Evolutionary conservation across 2,329 filamentous ascomycete species (phyloP), one percentile per base, ranked within the genome.

Genomic region (Geosmithia flava): DNA sequence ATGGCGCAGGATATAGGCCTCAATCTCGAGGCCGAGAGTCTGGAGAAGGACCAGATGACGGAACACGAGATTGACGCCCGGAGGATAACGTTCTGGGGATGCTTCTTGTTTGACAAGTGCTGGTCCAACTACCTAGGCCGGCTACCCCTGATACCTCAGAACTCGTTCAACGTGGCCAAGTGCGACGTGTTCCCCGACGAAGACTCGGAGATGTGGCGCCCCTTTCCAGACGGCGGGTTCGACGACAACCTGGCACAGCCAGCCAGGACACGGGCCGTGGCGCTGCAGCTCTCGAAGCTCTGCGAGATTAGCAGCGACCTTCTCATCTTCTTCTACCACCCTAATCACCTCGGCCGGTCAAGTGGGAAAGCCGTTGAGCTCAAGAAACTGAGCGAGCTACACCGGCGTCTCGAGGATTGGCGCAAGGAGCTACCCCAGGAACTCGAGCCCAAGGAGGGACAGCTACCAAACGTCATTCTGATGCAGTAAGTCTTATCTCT

Each of bases 71-170:
- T 94, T 40, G 93, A 98, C 65, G 90, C 89, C 2, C 76, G 93
- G 40, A 77, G 87, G 47, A 83, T 97, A 42, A 97, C 93, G 0
- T 97, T 96, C 59, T 97, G 93, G 93, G 93, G 93, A 7, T 96
- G 90, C 62, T 97, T 93, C 64, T 68, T 95, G n/a, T 95, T 97
- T 62, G 93, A 98, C 69, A 97, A 96, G 74, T 95, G 88, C 63
- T 97, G 91, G 90, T 95, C 90, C 46, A 97, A 96, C 62, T 97
- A 97, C 57, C 77, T 97, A 23, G 91, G 93, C 45, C 83, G 93
- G 42, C 73, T 96, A 52, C 91, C 93, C 11, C 91, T 96, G 62
- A 70, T 97, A 11, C 83, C 87, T 0, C 82, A 80, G 42, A 80
- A 81, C 29, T 85, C 86, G 7, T 85, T 88, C 56, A 95, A 84